Base-by-base conservation (phyloP, 2,329 filamentous ascomycete genomes). In the Aspergillus viridinutans region DNA sequence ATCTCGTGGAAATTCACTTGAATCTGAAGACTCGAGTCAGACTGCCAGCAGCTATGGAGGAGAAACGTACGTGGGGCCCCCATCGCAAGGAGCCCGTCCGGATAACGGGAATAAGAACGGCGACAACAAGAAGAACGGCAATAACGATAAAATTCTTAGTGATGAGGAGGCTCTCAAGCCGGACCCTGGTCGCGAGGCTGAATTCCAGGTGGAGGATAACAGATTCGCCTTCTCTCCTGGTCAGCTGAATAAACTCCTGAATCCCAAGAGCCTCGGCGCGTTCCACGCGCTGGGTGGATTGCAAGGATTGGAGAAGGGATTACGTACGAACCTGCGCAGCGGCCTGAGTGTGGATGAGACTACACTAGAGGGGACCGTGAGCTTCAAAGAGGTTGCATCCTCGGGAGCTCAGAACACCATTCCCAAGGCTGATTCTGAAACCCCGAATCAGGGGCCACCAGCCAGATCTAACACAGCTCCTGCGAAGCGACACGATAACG, bases 221-320 rank as follows among this genome's bases (percentile, higher is more conserved):
- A 84, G 81, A 48, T 91, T 92, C 65, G 89, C 87, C 8, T 91
- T 87, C 66, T 83, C 85, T 0, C 87, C 87, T 10, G 90, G 89
- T 25, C 88, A 90, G 64, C 75, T 90, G 65, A 85, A 84, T 60
- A 93, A 93, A 74, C 76, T 94, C 6, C 79, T 92, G 52, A 92
- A 92, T 61, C 90, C 90, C 0, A 94, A 94, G 74, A 92, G 82
- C 64, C 78, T 90, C 58, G 79, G 83, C 26, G 90, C 89, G 4
- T 91, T 92, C 60, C 85, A 88, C 64, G 88, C 88, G 5, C 73
- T 94, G 2, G 90, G 90, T 54, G 90, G 90, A 50, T 70, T 93
- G 5, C 77, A 76, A 8, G 90, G 90, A 2, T 70, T 94, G 21
- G 89, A 90, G 67, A 90, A 86, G 67, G 90, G 90, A 1, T 71